These are phyloP conservation scores for Colletotrichum viniferum DNA, from an alignment of 2,329 filamentous ascomycete species.

Conservation along the genomic window DNA sequence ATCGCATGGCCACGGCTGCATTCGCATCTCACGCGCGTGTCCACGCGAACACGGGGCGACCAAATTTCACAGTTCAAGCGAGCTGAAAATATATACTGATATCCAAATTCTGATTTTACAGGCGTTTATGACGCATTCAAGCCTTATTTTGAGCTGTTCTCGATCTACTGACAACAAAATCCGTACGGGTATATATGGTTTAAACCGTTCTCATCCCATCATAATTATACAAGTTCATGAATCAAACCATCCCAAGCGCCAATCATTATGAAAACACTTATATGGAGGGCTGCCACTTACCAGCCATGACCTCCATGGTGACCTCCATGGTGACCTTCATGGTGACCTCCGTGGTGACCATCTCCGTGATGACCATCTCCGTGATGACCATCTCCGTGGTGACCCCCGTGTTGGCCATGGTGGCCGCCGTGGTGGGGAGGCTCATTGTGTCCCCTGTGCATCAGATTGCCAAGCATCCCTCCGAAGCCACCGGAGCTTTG, in stretches of 20 bases:
- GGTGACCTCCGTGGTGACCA: not conserved
- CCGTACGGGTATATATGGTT: not conserved
- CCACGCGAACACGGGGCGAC: not conserved
- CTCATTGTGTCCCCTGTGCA: not conserved
- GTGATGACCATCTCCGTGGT: not conserved
- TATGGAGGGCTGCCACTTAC: not conserved
- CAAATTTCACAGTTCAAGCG: not conserved
- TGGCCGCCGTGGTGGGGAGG: slow-evolving; percentile 10
- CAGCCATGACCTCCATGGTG: not conserved
- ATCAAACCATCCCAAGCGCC: not conserved
- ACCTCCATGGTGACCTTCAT: not conserved
- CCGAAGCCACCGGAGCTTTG: slow-evolving; percentile 25
- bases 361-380: not conserved
- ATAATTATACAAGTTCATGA: not conserved
- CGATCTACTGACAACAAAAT: not conserved
- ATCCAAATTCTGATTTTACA: not conserved
- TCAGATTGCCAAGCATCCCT: slow-evolving; percentile 24
- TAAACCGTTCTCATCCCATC: not conserved
- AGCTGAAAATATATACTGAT: not conserved
- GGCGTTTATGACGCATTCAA: not conserved
- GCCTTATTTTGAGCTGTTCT: not conserved
- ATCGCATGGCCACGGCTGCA: slow-evolving; percentile 1
- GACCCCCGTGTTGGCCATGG: not conserved
- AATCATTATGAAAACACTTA: not conserved
- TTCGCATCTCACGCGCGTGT: not conserved